A percentile compares a stretch with the other conserved stretches of the same genome.
These are phyloP conservation scores for Arthroderma sp. DNA, from an alignment of 2,329 filamentous ascomycete species.

Conservation along the genomic window DNA sequence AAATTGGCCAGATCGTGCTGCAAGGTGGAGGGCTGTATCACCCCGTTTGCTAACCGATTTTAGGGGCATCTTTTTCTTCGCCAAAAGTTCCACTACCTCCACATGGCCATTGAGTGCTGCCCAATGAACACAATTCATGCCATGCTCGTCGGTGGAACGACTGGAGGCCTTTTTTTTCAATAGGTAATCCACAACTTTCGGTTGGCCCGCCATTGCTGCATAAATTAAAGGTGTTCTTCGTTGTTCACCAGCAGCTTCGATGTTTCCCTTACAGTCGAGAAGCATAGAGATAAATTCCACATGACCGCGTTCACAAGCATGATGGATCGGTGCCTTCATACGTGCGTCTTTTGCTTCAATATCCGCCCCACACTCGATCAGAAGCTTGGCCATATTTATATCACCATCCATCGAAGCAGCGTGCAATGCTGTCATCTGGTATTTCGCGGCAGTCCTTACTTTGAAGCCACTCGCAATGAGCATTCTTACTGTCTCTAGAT, in stretches of 20 bases:
- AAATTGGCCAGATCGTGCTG: conserved; percentile 23
- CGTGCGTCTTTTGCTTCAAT: conserved; percentile 23
- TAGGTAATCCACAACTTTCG: conserved; percentile 18
- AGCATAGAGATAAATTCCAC: conserved; percentile 25
- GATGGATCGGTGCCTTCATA: conserved; percentile 23
- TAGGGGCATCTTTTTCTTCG: conserved; percentile 19
- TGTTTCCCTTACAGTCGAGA: conserved; percentile 20
- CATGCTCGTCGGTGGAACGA: conserved; percentile 18
- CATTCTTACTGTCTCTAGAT: conserved; percentile 20
- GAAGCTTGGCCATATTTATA: conserved; percentile 1
- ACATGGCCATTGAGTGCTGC: conserved; percentile 26
- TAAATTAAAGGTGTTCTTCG: conserved; percentile 25
- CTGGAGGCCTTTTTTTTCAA: conserved; percentile 21
- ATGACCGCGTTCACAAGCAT: conserved; percentile 22
- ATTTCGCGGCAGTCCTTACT: conserved; percentile 19
- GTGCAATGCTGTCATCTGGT: conserved; percentile 25
- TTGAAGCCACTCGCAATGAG: conserved; percentile 20
- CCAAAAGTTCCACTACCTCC: conserved; percentile 23
- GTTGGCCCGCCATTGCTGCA: conserved; percentile 21
- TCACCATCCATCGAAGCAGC: conserved; percentile 10
- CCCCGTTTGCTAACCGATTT: conserved; percentile 18
- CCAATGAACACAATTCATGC: conserved; percentile 28
- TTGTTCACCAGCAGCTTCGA: conserved; percentile 20
- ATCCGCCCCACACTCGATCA: conserved; percentile 19
- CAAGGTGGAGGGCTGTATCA: conserved; percentile 25